phyloP scores from a whole-genome alignment of 306 rosid species.

The Lathyrus sativus region DNA sequence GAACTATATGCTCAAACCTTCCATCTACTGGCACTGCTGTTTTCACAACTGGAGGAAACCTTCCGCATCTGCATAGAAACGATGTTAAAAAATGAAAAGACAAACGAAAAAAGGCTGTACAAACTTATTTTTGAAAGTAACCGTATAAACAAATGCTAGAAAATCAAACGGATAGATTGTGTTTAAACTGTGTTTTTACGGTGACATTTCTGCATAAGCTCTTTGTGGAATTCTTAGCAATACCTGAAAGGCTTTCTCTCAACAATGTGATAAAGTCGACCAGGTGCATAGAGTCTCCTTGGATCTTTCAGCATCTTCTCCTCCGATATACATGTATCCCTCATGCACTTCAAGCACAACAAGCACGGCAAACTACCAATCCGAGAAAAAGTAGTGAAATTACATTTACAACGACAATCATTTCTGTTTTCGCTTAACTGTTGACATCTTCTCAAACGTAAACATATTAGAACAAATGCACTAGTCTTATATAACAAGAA shows the following conservation, averaged over 20 bases:
- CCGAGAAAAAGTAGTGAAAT: constrained; percentile 28
- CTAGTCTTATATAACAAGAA: constrained; percentile 16
- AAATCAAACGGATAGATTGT: background rate
- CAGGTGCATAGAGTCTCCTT: constrained; percentile 96
- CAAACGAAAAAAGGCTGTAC: constrained; percentile 13
- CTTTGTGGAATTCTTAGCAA: constrained; percentile 26
- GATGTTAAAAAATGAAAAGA: constrained; percentile 8
- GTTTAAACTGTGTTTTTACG: background rate
- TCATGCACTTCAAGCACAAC: constrained; percentile 78
- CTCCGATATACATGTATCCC: constrained; percentile 85
- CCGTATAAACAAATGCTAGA: background rate
- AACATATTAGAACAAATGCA: background rate
- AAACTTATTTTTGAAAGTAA: background rate
- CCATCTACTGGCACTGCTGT: constrained; percentile 98
- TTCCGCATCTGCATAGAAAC: constrained; percentile 62
- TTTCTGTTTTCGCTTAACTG: no score
- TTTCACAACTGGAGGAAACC: constrained; percentile 88
- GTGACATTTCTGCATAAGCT: constrained; percentile 14
- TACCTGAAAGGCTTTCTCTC: constrained; percentile 94
- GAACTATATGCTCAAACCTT: constrained; percentile 92
- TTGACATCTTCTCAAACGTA: background rate
- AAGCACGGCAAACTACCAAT: constrained; percentile 88
- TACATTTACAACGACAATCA: constrained; percentile 15
- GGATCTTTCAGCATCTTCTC: constrained; percentile 93
- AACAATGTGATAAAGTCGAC: constrained; percentile 92